phyloP scores from a whole-genome alignment of 345 rosid genomes.

The Hevea brasiliensis region DNA sequence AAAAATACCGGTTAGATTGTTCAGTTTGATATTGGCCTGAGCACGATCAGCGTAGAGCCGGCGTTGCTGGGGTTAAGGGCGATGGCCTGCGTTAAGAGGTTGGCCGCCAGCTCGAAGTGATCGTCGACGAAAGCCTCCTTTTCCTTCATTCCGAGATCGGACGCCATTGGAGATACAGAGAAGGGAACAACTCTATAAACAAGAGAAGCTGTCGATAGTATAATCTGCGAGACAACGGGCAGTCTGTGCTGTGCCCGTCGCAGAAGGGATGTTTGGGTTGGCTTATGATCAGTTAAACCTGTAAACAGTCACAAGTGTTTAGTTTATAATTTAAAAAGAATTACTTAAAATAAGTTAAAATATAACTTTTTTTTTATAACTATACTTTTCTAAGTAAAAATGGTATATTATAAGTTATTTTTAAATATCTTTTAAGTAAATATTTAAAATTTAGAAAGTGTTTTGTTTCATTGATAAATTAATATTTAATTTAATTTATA shows the following conservation, averaged over 20 bases:
- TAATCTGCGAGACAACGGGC: background rate
- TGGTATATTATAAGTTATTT: no score
- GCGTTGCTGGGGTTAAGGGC: constrained; percentile 56
- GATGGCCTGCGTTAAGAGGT: constrained; percentile 80
- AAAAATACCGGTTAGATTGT: constrained; percentile 56
- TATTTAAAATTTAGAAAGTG: no score
- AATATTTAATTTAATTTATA: no score
- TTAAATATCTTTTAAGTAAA: no score
- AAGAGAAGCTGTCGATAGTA: background rate
- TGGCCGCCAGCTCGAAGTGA: constrained; percentile 74
- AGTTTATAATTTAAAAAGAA: no score
- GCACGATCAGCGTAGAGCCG: constrained; percentile 83
- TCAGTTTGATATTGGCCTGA: constrained; percentile 82
- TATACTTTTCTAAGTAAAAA: no score
- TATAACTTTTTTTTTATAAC: no score
- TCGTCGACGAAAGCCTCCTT: constrained; percentile 89
- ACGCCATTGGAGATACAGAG: constrained; percentile 44
- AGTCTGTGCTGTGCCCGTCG: no score
- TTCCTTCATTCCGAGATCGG: constrained; percentile 67
- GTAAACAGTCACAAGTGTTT: no score
- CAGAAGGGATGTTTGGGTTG: constrained; percentile 7
- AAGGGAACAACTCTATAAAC: background rate
- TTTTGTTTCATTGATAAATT: no score
- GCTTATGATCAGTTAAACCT: no score
- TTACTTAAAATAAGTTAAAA: no score